phyloP scores from a whole-genome alignment of 73 alveolate genomes.

The Paramecium tetraurelia region DNA sequence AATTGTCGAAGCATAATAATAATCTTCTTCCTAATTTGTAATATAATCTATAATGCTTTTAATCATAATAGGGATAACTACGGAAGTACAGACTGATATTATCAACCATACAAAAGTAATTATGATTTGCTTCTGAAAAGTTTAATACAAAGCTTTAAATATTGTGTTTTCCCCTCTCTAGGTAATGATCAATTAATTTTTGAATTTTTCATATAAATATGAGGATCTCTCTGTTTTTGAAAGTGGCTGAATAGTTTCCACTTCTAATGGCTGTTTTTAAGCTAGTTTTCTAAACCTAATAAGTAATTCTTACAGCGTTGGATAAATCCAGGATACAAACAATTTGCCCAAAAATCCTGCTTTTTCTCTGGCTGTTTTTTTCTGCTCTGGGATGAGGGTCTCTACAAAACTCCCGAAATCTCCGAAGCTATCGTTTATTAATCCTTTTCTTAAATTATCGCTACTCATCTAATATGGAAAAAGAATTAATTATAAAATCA shows the following conservation, averaged over 20 bases:
- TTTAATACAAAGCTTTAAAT: background rate
- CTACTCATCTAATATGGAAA: background rate
- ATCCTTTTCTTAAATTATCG: background rate
- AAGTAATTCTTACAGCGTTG: background rate
- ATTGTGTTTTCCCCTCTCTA: background rate
- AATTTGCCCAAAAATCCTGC: background rate
- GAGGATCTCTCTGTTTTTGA: background rate
- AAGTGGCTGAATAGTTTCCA: background rate
- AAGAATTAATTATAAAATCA: background rate
- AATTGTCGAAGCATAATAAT: background rate
- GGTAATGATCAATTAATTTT: background rate
- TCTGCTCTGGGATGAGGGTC: background rate
- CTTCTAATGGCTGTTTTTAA: background rate
- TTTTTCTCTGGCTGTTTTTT: background rate
- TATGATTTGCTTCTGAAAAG: background rate
- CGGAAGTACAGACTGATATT: background rate
- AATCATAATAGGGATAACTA: conserved; percentile 31
- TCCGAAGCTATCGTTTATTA: background rate
- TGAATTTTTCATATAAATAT: background rate
- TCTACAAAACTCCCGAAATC: background rate
- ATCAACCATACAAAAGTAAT: background rate
- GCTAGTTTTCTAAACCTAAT: background rate
- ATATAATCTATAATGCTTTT: conserved; percentile 44
- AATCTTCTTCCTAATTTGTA: background rate
- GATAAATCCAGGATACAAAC: background rate